Percentiles rank a stretch among this genome's conserved stretches.
These are phyloP conservation scores for Cladosporium sphaerospermum DNA, from an alignment of 2,329 filamentous ascomycete genomes.

Conservation along the genomic window DNA sequence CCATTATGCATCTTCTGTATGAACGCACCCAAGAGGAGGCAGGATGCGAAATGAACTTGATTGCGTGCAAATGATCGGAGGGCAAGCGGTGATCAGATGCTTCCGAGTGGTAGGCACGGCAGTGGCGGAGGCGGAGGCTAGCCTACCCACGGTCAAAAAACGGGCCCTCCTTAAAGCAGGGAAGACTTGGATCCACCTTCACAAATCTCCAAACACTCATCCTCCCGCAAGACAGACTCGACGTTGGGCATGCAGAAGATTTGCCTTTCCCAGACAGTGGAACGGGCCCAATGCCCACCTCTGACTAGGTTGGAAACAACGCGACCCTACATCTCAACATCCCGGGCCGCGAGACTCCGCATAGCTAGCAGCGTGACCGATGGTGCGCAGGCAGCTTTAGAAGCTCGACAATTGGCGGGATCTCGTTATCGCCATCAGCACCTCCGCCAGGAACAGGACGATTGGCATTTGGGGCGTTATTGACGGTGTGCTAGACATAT, in stretches of 20 bases:
- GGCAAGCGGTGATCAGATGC: not conserved
- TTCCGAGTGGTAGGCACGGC: not conserved
- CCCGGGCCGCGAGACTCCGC: not conserved
- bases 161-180: not conserved
- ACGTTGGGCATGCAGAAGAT: not conserved
- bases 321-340: not conserved
- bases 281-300: not conserved
- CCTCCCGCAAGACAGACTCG: not conserved
- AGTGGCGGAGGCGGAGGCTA: not conserved
- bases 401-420: not conserved
- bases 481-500: not conserved
- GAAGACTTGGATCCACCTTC: not conserved
- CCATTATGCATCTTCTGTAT: slow-evolving; percentile 1
- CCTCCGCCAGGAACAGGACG: not conserved
- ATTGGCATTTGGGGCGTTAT: not conserved
- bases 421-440: not conserved
- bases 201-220: too few relatives aligned
- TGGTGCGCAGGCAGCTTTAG: not conserved
- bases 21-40: not conserved
- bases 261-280: not conserved
- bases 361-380: not conserved
- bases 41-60: not conserved
- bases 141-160: not conserved
- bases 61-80: not conserved
- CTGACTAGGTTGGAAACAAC: not conserved